Evolutionary conservation across 2,329 filamentous ascomycete genomes (phyloP).

Genomic region (Fusarium subtropicale): DNA sequence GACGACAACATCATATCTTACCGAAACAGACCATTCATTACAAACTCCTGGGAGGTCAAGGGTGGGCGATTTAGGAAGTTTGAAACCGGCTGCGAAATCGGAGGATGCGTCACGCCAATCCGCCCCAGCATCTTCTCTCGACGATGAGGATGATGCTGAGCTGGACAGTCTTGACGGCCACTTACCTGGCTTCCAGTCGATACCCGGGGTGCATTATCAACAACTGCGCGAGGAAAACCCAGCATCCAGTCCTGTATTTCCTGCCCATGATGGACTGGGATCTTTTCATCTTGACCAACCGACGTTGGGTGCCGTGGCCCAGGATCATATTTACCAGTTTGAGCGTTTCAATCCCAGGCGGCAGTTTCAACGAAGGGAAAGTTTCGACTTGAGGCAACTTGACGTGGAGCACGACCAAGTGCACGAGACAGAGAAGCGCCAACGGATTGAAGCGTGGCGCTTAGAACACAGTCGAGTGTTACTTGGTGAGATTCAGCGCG

Average conservation of each 20-base stretch:
- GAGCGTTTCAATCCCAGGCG: conserved; percentile 84
- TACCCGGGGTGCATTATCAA: conserved; percentile 51
- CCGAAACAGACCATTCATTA: conserved; percentile 74
- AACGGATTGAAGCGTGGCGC: conserved; percentile 91
- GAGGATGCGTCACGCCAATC: conserved; percentile 59
- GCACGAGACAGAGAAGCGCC: conserved; percentile 78
- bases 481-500: conserved; percentile 87
- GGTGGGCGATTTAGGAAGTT: conserved; percentile 83
- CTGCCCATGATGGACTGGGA: conserved; percentile 90
- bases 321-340: conserved; percentile 90
- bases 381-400: conserved; percentile 62
- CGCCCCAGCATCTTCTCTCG: conserved; percentile 53
- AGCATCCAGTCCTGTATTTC: conserved; percentile 78
- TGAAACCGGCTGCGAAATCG: conserved; percentile 75
- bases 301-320: conserved; percentile 67
- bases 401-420: conserved; percentile 65
- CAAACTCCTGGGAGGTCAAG: conserved; percentile 75
- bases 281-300: conserved; percentile 78
- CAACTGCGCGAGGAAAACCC: conserved; percentile 43
- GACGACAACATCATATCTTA: conserved; percentile 74
- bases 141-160: conserved; percentile 76
- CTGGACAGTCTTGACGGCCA: conserved; percentile 95
- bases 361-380: conserved; percentile 65
- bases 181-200: conserved; percentile 84
- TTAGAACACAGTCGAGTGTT: conserved; percentile 89